Percentiles rank a stretch among this genome's conserved stretches.
These are phyloP conservation scores for Penicillium flavigenum DNA, from an alignment of 495 filamentous ascomycete species.

Conservation along the genomic window DNA sequence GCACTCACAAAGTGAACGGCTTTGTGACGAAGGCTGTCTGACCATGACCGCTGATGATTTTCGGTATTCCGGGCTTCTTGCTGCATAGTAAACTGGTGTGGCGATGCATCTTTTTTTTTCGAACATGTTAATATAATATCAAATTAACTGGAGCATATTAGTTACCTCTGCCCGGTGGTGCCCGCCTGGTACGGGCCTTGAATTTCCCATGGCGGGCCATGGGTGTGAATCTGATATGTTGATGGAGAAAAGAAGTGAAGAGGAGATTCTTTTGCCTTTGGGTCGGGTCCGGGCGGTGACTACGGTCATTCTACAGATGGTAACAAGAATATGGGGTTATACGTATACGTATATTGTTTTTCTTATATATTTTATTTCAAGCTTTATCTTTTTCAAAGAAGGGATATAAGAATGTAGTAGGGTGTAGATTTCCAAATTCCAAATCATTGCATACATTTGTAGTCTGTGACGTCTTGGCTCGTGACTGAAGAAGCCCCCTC, in stretches of 20 bases:
- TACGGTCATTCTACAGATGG: too few species aligned
- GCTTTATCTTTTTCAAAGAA: neutral
- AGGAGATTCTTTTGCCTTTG: neutral
- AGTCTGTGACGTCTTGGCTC: conserved; percentile 13
- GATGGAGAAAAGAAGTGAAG: neutral
- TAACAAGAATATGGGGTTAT: too few species aligned
- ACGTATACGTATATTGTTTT: neutral
- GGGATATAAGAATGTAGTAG: neutral
- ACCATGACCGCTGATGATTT: conserved; percentile 48
- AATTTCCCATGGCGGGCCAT: conserved; percentile 35
- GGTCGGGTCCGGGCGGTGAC: conserved; percentile 14
- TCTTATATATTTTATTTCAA: neutral
- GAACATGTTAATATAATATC: neutral
- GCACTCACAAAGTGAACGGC: conserved; percentile 75
- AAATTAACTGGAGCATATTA: neutral
- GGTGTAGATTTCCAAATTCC: too few species aligned
- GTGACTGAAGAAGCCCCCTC: conserved; percentile 7
- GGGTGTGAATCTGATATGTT: neutral
- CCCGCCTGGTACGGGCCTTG: conserved; percentile 26
- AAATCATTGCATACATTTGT: too few species aligned
- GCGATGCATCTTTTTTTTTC: conserved; percentile 16
- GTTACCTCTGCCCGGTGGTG: conserved; percentile 11
- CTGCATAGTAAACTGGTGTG: conserved; percentile 56
- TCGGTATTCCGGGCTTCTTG: conserved; percentile 79
- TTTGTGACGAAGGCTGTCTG: conserved; percentile 48